Conservation (phyloP, 257 asterid species). For the Plantago major region DNA sequence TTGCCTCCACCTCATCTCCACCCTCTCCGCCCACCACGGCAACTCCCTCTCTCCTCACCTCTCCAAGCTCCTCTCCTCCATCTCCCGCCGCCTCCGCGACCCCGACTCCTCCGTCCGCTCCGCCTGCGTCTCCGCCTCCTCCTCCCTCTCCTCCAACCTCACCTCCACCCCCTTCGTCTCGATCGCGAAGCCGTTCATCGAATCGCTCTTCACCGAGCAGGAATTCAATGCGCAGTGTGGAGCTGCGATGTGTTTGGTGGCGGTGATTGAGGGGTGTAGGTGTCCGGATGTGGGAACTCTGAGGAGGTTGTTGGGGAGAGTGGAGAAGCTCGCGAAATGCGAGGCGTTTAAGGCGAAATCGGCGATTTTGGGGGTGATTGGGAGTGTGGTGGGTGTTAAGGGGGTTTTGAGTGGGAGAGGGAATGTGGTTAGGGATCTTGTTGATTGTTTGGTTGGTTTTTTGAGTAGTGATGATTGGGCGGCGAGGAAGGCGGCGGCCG, state of each 20-base stretch:
- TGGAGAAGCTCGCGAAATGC: slow-evolving; percentile 55
- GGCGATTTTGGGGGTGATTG: slow-evolving; percentile 38
- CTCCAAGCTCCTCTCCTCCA: slow-evolving; percentile 68
- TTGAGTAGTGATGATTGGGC: slow-evolving; percentile 91
- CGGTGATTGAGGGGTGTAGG: slow-evolving; percentile 44
- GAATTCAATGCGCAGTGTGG: slow-evolving; percentile 47
- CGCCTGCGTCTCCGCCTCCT: slow-evolving; percentile 53
- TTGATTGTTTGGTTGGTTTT: slow-evolving; percentile 58
- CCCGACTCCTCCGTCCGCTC: slow-evolving; percentile 70
- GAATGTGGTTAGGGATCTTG: slow-evolving; percentile 31
- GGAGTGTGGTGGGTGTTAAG: slow-evolving; percentile 53
- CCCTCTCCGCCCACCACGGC: slow-evolving; percentile 60
- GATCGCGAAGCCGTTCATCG: slow-evolving; percentile 65
- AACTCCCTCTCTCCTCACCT: slow-evolving; percentile 63
- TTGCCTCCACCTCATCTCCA: slow-evolving; percentile 56
- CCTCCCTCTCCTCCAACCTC: slow-evolving; percentile 46
- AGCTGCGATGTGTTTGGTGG: slow-evolving; percentile 67
- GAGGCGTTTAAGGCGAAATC: slow-evolving; percentile 53
- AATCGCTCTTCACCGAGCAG: slow-evolving; percentile 69
- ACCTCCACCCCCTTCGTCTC: slow-evolving; percentile 47
- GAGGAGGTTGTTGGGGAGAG: slow-evolving; percentile 48
- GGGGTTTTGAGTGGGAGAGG: slow-evolving; percentile 32
- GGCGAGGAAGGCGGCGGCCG: slow-evolving; percentile 77
- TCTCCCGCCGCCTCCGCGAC: slow-evolving; percentile 81
- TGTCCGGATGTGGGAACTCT: slow-evolving; percentile 47